Conservation (phyloP, 2,329 filamentous ascomycete species). For the Hypoxylon sp. region DNA sequence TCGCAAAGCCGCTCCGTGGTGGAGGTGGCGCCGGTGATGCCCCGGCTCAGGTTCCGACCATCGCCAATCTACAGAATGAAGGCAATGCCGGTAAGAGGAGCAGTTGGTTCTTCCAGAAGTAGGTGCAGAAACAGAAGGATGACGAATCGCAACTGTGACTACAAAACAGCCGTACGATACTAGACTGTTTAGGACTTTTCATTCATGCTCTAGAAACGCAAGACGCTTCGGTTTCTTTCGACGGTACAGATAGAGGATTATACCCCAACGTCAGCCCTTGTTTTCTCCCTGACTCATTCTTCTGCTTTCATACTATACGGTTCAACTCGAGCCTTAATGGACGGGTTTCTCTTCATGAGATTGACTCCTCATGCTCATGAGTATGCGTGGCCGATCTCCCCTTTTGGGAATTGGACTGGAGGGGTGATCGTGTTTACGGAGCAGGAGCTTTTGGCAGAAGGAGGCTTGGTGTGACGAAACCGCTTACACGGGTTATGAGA, state of each 20-base stretch:
- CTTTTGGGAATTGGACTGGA: neutral
- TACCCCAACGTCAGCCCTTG: constrained; percentile 39
- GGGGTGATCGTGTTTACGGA: constrained; percentile 15
- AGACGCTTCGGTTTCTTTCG: constrained; percentile 37
- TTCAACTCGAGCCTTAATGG: constrained; percentile 19
- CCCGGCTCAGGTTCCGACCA: constrained; percentile 66
- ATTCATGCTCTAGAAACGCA: constrained; percentile 35
- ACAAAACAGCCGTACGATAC: constrained; percentile 30
- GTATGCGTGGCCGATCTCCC: constrained; percentile 8
- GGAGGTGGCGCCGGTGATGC: constrained; percentile 67
- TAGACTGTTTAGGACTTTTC: constrained; percentile 37
- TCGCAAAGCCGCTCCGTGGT: constrained; percentile 77
- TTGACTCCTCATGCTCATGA: constrained; percentile 7
- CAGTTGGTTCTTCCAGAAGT: constrained; percentile 81
- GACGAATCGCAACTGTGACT: constrained; percentile 22
- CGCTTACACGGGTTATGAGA: constrained; percentile 40
- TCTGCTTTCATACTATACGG: constrained; percentile 19
- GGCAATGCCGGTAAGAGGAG: constrained; percentile 72
- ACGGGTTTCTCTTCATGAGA: constrained; percentile 20
- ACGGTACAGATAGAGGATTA: constrained; percentile 45
- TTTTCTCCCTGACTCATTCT: constrained; percentile 26
- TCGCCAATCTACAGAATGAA: constrained; percentile 73
- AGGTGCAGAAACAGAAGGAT: constrained; percentile 29
- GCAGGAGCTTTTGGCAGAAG: constrained; percentile 6
- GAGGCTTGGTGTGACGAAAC: constrained; percentile 32